Base-by-base conservation (phyloP, 208 protist genomes). In the Crithidia brevicula region DNA sequence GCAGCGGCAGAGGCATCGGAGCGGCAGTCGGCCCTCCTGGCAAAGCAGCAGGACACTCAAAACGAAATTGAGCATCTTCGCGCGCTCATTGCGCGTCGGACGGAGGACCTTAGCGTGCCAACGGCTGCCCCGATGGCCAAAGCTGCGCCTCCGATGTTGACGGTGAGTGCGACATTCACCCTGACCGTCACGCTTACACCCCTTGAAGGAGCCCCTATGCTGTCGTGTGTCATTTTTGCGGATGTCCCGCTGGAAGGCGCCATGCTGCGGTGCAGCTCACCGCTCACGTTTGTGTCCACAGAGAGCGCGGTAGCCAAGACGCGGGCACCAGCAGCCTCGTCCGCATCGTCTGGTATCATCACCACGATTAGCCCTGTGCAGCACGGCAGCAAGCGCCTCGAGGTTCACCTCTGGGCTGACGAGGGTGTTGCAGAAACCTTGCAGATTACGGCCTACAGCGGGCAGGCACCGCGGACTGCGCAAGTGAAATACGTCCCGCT, bases 101-200 rank as follows among this genome's bases (percentile, higher is more conserved):
- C 77, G 13, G 54, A 52, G 42, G 82, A 89, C 54, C 72, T 93
- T 25, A 64, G 45, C 25, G 56, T 45, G 43, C 76, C 79, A 5
- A 52, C 45, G 27, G 38, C 30, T 27, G 79, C 72, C 6, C 84
- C 72, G 3, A 52, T 51, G 0, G 38, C 56, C n/a, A 57, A 65
- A 45, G 45, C 42, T 53, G 43, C 60, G 31, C 67, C 71, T 4
- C 65, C 79, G 8, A 46, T 87, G 28, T 51, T 84, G 23, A 86
- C 86, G 28, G 73, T 94, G 11, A 84, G 84, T 20, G 83, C 86
- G 23, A 88, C 80, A 50, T 93, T 96, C 52, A 88, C 74, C 5
- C 52, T 81, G 22, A 77, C 74, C 13, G 66, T 91, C 11, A 68
- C 66, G 23, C 78, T 96, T 23, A 74, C 67, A 1, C 83, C 86